These are phyloP conservation scores for Septoria linicola DNA, from an alignment of 2,329 filamentous ascomycete species.

Conservation along the genomic window DNA sequence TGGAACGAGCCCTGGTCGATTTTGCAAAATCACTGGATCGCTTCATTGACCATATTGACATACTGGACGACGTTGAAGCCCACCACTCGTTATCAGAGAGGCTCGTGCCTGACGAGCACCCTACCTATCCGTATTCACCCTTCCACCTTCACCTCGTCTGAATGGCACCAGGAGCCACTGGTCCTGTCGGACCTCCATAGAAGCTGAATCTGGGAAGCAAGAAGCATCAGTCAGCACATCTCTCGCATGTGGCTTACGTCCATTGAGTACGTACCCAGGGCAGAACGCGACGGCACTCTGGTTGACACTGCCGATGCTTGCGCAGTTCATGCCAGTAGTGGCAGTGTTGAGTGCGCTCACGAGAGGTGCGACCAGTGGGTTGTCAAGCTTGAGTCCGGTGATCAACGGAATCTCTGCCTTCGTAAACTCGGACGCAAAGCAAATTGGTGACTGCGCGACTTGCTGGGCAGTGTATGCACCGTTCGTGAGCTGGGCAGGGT, in stretches of 20 bases:
- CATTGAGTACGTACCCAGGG: constrained; percentile 17
- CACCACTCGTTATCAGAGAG: too few species aligned
- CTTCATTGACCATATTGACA: too few species aligned
- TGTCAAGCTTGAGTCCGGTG: constrained; percentile 20
- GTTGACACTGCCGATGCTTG: constrained; percentile 30
- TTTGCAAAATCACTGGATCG: too few species aligned
- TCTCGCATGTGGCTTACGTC: too few species aligned
- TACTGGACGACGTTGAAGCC: too few species aligned
- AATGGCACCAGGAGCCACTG: constrained; percentile 32
- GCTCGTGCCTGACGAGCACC: too few species aligned
- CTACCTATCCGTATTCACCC: too few species aligned
- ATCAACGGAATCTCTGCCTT: constrained; percentile 26
- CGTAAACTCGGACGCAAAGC: constrained; percentile 30
- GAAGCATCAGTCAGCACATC: too few species aligned
- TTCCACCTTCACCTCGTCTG: constrained; percentile 15
- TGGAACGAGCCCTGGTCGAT: too few species aligned
- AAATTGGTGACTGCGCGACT: constrained; percentile 29
- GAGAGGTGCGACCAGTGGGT: constrained; percentile 15
- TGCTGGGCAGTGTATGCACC: constrained; percentile 45
- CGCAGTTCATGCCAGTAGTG: constrained; percentile 24
- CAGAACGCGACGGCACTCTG: constrained; percentile 29
- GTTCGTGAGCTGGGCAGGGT: constrained; percentile 38
- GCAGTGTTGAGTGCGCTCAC: constrained; percentile 16
- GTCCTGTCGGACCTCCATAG: constrained; percentile 33
- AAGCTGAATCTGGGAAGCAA: constrained; percentile 22